Base-by-base conservation (phyloP, 148 eudicot genomes). In the Vaccinium darrowii region DNA sequence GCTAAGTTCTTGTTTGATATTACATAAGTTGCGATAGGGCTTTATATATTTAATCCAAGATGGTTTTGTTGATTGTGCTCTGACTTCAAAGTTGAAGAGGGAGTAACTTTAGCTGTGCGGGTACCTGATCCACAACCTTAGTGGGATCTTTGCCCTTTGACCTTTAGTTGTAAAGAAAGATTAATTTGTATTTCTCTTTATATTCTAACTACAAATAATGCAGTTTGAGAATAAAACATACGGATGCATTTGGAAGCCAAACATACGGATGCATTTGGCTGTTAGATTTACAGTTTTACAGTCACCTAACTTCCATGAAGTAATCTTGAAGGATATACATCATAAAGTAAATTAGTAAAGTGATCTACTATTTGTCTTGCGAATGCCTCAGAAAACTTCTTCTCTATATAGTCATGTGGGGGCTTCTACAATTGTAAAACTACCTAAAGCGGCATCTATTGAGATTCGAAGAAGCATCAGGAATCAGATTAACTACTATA, bases 301-400 rank as follows among this genome's bases (percentile, higher is more conserved):
- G 16, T 73, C 12, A 73, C n/a, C 77, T 16, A 39, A 39, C 23
- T 73, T 73, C 77, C 11, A 73, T 73, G 10, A 73, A 36, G 49
- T 69, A 74, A 43, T 52, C 25, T 39, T 43, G 78, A 36, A 13
- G 19, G 25, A 18, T 19, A 47, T 76, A 19, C 79, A 21, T 43
- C 18, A 8, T 9, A 25, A 53, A 78, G 47, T 43, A 54, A 30
- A 25, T 25, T 78, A 52, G 81, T 54, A 1, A 54, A 53, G 49
- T 78, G 43, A 78, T 7, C 12, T 52, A 13, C 25, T 36, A 1
- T 27, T 53, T 33, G 8, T 78, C 81, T 39, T 25, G 63, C 63
- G 53, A 78, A 52, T 78, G 18, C n/a, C n/a, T 78, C 63, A 78
- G 63, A 78, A 36, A 36, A 36, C 53, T 63, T 47, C 81, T 53